phyloP scores from a whole-genome alignment of 352 stramenopile species.

The Pythium monospermum region DNA sequence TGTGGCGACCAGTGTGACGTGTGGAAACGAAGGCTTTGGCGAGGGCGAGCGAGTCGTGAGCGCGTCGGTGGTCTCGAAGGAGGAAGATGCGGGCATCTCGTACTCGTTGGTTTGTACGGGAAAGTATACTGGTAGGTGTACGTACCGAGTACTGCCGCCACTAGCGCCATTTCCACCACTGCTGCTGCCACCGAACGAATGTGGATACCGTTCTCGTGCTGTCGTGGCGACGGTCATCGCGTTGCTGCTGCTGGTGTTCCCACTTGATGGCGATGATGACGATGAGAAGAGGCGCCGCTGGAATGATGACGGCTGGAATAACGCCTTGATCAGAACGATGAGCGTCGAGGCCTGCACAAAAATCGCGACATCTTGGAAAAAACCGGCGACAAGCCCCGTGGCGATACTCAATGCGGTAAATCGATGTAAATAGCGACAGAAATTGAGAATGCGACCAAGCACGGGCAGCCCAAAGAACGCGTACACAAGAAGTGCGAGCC shows the following conservation, averaged over 20 bases:
- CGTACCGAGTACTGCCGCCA: conserved; percentile 17
- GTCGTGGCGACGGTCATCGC: too few species aligned
- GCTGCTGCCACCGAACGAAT: conserved; percentile 16
- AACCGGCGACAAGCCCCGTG: conserved; percentile 37
- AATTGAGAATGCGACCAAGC: conserved; percentile 56
- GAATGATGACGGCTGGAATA: conserved; percentile 31
- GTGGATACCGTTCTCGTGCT: conserved; percentile 18
- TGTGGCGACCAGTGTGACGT: conserved; percentile 48
- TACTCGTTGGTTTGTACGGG: conserved; percentile 53
- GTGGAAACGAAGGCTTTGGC: too few species aligned
- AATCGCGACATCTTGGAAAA: conserved; percentile 56
- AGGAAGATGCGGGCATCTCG: conserved; percentile 18
- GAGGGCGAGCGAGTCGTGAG: too few species aligned
- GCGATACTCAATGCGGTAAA: conserved; percentile 40
- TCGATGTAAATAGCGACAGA: conserved; percentile 52
- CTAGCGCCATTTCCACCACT: too few species aligned
- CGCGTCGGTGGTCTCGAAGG: conserved; percentile 10
- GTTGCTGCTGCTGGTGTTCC: too few species aligned
- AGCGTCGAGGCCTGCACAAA: conserved; percentile 59
- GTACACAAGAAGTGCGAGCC: conserved; percentile 61
- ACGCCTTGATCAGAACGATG: conserved; percentile 63
- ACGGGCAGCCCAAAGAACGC: conserved; percentile 58
- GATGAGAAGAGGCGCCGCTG: conserved; percentile 13
- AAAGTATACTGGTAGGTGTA: conserved; percentile 55
- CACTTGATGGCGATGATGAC: not conserved